These are phyloP conservation scores for Bothriochloa decipiens DNA, from an alignment of 176 grass and related monocot species.

Conservation along the genomic window DNA sequence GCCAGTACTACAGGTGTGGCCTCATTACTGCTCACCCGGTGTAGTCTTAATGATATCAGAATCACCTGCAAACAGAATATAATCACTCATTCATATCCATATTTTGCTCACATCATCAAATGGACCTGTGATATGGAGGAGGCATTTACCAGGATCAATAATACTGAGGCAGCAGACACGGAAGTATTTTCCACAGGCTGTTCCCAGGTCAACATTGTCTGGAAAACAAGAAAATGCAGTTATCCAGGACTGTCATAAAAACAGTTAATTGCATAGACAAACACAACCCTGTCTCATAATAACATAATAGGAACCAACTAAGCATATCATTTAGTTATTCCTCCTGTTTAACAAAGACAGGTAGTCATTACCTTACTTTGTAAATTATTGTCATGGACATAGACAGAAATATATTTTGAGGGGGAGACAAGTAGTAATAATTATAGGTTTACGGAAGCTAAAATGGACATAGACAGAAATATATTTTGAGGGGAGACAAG, in stretches of 20 bases:
- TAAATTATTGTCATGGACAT: background rate
- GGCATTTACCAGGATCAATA: conserved; percentile 63
- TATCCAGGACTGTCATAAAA: background rate
- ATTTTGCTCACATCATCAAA: background rate
- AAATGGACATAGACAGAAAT: background rate
- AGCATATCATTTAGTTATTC: background rate
- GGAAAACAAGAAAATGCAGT: background rate
- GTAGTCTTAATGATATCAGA: conserved; percentile 74
- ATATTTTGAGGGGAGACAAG: background rate
- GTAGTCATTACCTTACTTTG: background rate
- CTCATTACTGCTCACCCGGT: conserved; percentile 61
- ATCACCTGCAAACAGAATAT: conserved; percentile 49
- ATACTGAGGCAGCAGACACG: conserved; percentile 82
- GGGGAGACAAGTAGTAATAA: background rate
- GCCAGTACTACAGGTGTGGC: background rate
- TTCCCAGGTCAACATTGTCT: conserved; percentile 85
- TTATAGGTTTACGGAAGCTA: background rate
- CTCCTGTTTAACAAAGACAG: background rate
- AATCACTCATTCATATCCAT: background rate
- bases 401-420: background rate
- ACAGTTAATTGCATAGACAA: background rate
- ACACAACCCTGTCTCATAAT: no score
- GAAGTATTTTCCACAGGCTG: conserved; percentile 79
- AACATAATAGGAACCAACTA: background rate
- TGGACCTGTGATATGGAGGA: background rate